phyloP scores from a whole-genome alignment of 495 filamentous ascomycete genomes.

The Thozetella sp. region DNA sequence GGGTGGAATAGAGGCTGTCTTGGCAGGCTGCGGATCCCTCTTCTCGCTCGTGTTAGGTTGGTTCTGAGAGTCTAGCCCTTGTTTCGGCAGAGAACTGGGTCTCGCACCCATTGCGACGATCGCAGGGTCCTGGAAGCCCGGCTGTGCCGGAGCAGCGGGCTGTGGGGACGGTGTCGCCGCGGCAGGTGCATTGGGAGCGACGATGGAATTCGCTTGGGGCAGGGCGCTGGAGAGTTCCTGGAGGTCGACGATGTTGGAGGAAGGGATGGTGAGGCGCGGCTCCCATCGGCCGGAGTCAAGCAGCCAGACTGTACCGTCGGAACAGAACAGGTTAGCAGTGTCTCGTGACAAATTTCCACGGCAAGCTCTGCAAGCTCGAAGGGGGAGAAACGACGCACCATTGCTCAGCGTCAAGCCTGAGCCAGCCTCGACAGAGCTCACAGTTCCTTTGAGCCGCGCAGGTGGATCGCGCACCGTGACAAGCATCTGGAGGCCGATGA shows the following conservation, averaged over 20 bases:
- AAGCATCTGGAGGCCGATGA: conserved; percentile 78
- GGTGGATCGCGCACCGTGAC: conserved; percentile 72
- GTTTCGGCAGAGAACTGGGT: conserved; percentile 18
- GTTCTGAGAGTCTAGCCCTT: conserved; percentile 14
- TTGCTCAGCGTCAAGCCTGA: conserved; percentile 74
- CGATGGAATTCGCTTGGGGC: conserved; percentile 3
- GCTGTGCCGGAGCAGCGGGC: conserved; percentile 9
- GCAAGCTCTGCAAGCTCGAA: conserved; percentile 19
- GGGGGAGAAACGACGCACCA: conserved; percentile 58
- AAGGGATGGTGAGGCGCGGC: conserved; percentile 31
- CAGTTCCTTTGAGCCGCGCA: conserved; percentile 68
- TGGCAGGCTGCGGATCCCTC: conserved; percentile 24
- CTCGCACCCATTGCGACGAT: conserved; percentile 50
- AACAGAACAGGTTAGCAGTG: not conserved
- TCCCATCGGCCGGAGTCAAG: conserved; percentile 29
- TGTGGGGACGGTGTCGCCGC: not conserved
- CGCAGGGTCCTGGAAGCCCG: conserved; percentile 53
- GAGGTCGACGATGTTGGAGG: conserved; percentile 38
- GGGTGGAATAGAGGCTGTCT: conserved; percentile 7
- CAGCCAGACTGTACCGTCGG: conserved; percentile 22
- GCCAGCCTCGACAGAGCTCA: conserved; percentile 70
- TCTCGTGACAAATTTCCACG: conserved; percentile 15
- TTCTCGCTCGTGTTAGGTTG: conserved; percentile 37
- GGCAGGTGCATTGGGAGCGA: conserved; percentile 2
- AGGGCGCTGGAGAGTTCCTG: conserved; percentile 21